Conservation (phyloP, 2,329 filamentous ascomycete species). For the Aphanoascus verrucosus region DNA sequence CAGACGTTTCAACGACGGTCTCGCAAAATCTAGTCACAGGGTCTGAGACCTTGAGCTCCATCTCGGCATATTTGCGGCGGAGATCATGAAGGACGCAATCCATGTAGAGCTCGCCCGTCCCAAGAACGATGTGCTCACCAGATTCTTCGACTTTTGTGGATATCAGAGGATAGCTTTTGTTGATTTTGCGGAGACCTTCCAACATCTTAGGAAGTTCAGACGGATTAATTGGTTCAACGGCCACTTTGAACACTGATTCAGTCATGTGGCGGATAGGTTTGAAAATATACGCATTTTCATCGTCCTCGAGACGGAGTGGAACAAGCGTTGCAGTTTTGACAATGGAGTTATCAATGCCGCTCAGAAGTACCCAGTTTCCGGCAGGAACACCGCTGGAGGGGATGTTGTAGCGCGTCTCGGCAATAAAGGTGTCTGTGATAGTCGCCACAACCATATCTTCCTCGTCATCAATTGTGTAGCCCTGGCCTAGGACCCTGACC, state of each 20-base stretch:
- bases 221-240: slow-evolving; percentile 94
- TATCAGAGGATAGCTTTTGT: slow-evolving; percentile 93
- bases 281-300: slow-evolving; percentile 94
- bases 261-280: slow-evolving; percentile 87
- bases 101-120: slow-evolving; percentile 98
- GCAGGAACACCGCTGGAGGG: slow-evolving; percentile 84
- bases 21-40: slow-evolving; percentile 96
- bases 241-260: slow-evolving; percentile 94
- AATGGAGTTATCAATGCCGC: slow-evolving; percentile 93
- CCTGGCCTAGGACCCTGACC: slow-evolving; percentile 86
- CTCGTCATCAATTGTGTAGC: slow-evolving; percentile 91
- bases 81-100: slow-evolving; percentile 96
- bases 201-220: slow-evolving; percentile 98
- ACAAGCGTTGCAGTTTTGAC: slow-evolving; percentile 94
- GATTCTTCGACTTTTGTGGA: slow-evolving; percentile 97
- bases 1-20: slow-evolving; percentile 92
- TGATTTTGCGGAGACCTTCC: slow-evolving; percentile 88
- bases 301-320: slow-evolving; percentile 64
- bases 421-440: slow-evolving; percentile 77
- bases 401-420: slow-evolving; percentile 86
- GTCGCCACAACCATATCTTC: slow-evolving; percentile 90
- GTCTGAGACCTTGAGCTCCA: slow-evolving; percentile 98
- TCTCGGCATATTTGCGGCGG: slow-evolving; percentile 86
- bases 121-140: slow-evolving; percentile 87
- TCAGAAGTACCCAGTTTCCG: slow-evolving; percentile 83